Conservation (phyloP, 2,329 filamentous ascomycete genomes). For the Monosporascus sp. region DNA sequence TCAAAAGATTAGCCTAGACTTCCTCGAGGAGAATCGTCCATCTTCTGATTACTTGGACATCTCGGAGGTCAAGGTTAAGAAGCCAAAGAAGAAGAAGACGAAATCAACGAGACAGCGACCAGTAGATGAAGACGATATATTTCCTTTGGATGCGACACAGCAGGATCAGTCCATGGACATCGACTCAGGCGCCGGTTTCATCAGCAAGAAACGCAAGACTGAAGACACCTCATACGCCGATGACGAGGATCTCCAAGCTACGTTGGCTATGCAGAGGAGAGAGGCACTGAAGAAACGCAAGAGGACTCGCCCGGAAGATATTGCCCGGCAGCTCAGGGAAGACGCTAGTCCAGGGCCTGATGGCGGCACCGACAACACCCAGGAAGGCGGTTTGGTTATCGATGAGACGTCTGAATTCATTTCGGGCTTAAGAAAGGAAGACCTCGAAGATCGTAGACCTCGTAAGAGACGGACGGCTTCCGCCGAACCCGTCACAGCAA, state of each 20-base stretch:
- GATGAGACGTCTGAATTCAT: constrained; percentile 96
- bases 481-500: constrained; percentile 35
- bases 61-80: constrained; percentile 87
- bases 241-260: constrained; percentile 87
- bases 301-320: constrained; percentile 77
- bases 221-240: constrained; percentile 72
- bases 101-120: constrained; percentile 69
- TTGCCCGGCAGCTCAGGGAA: constrained; percentile 73
- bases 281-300: constrained; percentile 89
- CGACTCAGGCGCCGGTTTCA: constrained; percentile 48
- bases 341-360: constrained; percentile 49
- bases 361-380: constrained; percentile 36
- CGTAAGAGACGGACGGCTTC: constrained; percentile 36
- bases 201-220: constrained; percentile 57
- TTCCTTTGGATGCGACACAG: constrained; percentile 35
- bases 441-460: constrained; percentile 49
- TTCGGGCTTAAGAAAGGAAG: constrained; percentile 68
- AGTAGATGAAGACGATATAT: constrained; percentile 57
- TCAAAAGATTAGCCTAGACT: constrained; percentile 71
- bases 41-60: constrained; percentile 84
- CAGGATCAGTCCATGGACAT: constrained; percentile 65
- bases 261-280: constrained; percentile 75
- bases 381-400: constrained; percentile 68
- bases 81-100: constrained; percentile 85
- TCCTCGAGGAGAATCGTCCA: constrained; percentile 53